phyloP scores from a whole-genome alignment of 768 basidiomycete genomes.

The Phaffia tasmanica region DNA sequence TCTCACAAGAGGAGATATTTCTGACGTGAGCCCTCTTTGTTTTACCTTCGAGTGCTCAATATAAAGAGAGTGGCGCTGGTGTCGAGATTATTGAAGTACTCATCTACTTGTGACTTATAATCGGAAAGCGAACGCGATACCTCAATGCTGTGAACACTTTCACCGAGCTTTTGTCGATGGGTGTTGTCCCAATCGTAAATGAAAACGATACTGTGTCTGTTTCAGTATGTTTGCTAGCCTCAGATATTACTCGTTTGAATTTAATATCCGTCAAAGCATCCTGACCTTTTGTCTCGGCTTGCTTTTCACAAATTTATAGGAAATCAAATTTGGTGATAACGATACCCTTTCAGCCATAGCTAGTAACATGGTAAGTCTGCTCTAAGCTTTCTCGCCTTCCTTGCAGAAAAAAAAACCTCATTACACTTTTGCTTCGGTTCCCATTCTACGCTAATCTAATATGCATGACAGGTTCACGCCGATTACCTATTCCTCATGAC shows the following conservation, averaged over 20 bases:
- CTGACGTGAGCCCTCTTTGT: conserved; percentile 55
- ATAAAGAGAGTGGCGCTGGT: not conserved
- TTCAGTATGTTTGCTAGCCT: conserved; percentile 52
- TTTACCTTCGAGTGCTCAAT: not conserved
- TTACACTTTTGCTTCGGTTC: not conserved
- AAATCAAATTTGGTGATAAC: conserved; percentile 99
- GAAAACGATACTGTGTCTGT: conserved; percentile 99
- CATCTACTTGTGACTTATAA: conserved; percentile 4
- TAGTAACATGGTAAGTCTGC: conserved; percentile 58
- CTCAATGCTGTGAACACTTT: conserved; percentile 94
- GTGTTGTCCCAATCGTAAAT: conserved; percentile 94
- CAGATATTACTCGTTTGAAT: not conserved
- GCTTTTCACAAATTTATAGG: conserved; percentile 44
- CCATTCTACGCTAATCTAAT: not conserved
- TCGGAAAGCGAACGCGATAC: conserved; percentile 71
- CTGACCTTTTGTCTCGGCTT: not conserved
- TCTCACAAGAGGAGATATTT: conserved; percentile 88
- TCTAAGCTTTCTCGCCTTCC: not conserved
- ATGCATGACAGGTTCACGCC: conserved; percentile 51
- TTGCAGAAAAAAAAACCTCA: not conserved
- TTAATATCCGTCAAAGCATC: no score
- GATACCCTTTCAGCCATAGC: conserved; percentile 97
- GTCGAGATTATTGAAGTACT: not conserved
- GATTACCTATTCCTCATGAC: conserved; percentile 95
- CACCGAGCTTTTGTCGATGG: conserved; percentile 79